A percentile compares a stretch with the other conserved stretches of the same genome.
phyloP scores from a whole-genome alignment of 768 basidiomycete genomes.

The Phylloporus rhodoxanthus region DNA sequence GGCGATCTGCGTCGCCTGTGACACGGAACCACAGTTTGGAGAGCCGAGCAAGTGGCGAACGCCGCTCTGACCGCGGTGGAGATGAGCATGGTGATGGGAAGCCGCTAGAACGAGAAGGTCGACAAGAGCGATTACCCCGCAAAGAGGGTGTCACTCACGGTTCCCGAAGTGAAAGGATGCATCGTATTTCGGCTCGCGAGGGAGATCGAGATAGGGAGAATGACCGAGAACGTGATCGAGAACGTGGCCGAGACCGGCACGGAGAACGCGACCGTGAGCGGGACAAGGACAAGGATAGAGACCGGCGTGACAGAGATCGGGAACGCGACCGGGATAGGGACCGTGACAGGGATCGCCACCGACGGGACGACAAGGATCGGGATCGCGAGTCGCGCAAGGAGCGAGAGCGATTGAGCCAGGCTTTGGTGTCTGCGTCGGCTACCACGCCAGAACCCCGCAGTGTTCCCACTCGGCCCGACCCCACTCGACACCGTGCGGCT shows the following conservation, averaged over 20 bases:
- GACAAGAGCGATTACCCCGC: conserved; percentile 42
- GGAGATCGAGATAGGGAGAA: conserved; percentile 38
- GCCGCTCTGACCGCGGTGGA: conserved; percentile 48
- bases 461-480: conserved; percentile 55
- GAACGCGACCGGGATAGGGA: conserved; percentile 48
- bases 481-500: conserved; percentile 47
- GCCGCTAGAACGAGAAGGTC: conserved; percentile 45
- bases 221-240: conserved; percentile 42
- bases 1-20: conserved; percentile 59
- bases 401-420: conserved; percentile 40
- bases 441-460: conserved; percentile 46
- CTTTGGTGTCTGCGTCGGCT: conserved; percentile 26
- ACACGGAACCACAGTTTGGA: conserved; percentile 67
- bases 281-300: conserved; percentile 38
- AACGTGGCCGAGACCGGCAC: conserved; percentile 40
- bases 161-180: conserved; percentile 44
- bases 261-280: conserved; percentile 43
- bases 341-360: conserved; percentile 41
- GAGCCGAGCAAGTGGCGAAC: conserved; percentile 66
- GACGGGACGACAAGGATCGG: conserved; percentile 58
- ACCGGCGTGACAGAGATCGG: conserved; percentile 37
- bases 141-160: conserved; percentile 47
- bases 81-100: conserved; percentile 49
- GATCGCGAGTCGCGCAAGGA: conserved; percentile 61
- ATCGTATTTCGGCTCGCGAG: conserved; percentile 34